Base-by-base conservation (phyloP, 345 rosid species). In the Kernera saxatilis region DNA sequence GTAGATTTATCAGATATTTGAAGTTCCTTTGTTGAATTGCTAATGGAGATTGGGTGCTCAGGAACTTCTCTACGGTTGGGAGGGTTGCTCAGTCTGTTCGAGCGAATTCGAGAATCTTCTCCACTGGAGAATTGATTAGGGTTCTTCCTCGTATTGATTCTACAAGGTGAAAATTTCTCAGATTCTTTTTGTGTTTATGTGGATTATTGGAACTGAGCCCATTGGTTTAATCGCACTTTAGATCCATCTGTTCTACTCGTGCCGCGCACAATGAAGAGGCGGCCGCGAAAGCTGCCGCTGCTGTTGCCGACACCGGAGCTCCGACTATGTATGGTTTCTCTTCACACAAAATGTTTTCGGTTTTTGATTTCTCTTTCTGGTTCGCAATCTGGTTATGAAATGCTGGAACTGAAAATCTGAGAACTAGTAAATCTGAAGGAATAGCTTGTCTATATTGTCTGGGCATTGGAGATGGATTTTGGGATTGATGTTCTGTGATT, bases 221-320 rank as follows among this genome's bases (percentile, higher is more conserved):
- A 36, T 70, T 69, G 46, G 66, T 39, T 67, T 70, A 19, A 2
- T 48, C 4, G 67, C 18, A 67, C 13, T 54, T 8, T 64, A 94
- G 99, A 77, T 88, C 68, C 25, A 65, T 79, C 13, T 78, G 66
- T 70, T 68, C 82, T 22, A 78, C 80, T 37, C 78, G 82, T 58
- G 91, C 92, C 13, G 65, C 80, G 12, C 80, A 81, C 53, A 78
- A 84, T 44, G 97, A 94, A 85, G 96, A 94, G 78, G 93, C 83
- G 21, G 82, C 82, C 19, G 95, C 95, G n/a, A 83, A 76, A 81
- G 81, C 81, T 55, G 96, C 97, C 4, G 88, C 97, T 63, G 51
- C 74, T 2, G 41, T 58, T 82, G 88, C 93, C 0, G 82, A 89
- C 30, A 76, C 67, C 59, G 92, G 88, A 74, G 90, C 90, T 74